Conservation (phyloP, 164 flowering plant genomes). For the Vitis amurensis region DNA sequence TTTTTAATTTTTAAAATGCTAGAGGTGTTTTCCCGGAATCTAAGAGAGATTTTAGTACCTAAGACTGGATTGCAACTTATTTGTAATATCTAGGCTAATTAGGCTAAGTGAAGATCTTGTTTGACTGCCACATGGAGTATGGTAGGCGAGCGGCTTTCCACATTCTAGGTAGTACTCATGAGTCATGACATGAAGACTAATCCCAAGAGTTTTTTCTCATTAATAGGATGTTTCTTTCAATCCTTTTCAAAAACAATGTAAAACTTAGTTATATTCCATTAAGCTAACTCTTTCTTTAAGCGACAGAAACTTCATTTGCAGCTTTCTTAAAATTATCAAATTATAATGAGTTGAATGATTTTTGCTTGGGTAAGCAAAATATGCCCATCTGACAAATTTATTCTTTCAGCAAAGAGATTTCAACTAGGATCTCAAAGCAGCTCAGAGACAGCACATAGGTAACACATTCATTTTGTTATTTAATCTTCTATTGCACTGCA, state of each 20-base stretch:
- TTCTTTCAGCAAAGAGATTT: background rate
- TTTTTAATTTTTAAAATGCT: background rate
- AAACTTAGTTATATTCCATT: background rate
- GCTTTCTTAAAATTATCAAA: background rate
- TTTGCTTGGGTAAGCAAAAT: background rate
- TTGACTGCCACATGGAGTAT: background rate
- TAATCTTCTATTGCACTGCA: background rate
- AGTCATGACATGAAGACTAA: background rate
- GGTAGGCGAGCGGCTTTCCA: background rate
- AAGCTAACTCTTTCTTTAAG: too few species aligned
- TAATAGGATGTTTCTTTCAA: too few species aligned
- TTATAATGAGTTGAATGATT: background rate
- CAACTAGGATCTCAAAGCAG: background rate
- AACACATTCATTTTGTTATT: background rate
- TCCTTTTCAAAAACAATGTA: background rate
- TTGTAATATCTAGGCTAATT: background rate
- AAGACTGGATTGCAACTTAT: background rate
- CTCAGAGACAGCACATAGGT: slow-evolving; percentile 1
- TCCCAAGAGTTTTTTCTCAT: too few species aligned
- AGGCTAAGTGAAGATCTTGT: background rate
- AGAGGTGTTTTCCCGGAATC: background rate
- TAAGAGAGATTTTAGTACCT: background rate
- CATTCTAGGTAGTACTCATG: background rate
- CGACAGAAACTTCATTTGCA: background rate
- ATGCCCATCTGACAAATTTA: background rate